A percentile compares a stretch with the other conserved stretches of the same genome.
Evolutionary conservation across 129 eudicot genomes (phyloP).

Genomic region (Lactuca saligna): DNA sequence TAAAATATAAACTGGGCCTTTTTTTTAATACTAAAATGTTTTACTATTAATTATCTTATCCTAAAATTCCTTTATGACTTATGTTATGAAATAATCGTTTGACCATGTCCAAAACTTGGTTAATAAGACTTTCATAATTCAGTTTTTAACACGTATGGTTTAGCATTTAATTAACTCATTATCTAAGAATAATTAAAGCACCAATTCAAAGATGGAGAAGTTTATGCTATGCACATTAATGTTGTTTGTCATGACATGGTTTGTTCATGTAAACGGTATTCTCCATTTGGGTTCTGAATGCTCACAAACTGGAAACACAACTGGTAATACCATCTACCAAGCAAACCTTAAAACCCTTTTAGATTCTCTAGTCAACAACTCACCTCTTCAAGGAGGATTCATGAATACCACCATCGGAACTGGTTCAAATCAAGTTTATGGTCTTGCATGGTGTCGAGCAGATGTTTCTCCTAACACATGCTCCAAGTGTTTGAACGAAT

Average conservation of each 20-base stretch:
- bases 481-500: conserved; percentile 10
- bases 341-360: conserved; percentile 19
- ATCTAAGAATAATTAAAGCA: background rate
- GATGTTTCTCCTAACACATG: conserved; percentile 27
- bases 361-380: background rate
- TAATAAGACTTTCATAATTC: conserved; percentile 9
- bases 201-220: conserved; percentile 20
- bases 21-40: too few species aligned
- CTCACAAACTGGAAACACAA: conserved; percentile 10
- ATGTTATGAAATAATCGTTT: background rate
- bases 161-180: background rate
- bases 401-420: conserved; percentile 21
- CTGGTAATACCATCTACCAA: conserved; percentile 16
- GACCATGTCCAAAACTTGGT: conserved; percentile 23
- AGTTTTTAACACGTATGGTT: conserved; percentile 20
- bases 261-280: conserved; percentile 12
- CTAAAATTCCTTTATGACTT: background rate
- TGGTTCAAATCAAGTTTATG: conserved; percentile 20
- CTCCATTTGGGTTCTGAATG: conserved; percentile 9
- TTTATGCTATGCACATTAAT: background rate
- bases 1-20: too few species aligned
- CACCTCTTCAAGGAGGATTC: conserved; percentile 28
- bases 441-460: conserved; percentile 31
- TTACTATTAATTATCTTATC: too few species aligned
- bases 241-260: conserved; percentile 1